These are phyloP conservation scores for Gossypium sturtianum DNA, from an alignment of 345 rosid species.

Conservation along the genomic window DNA sequence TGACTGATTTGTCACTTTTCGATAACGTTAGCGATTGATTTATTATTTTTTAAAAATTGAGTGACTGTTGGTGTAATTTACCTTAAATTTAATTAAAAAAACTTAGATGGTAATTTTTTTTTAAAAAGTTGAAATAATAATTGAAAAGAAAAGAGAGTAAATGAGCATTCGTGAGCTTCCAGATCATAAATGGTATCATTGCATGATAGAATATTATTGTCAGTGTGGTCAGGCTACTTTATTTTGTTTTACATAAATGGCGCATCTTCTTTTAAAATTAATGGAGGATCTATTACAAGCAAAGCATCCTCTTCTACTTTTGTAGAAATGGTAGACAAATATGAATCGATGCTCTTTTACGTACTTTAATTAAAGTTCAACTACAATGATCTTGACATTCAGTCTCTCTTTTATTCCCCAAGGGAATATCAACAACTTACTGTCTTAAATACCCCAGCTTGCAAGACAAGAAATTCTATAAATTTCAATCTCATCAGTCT, in stretches of 20 bases:
- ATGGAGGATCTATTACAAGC: slow-evolving; percentile 21
- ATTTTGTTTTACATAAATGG: neutral
- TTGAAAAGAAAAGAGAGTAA: too few species aligned
- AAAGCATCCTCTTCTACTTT: slow-evolving; percentile 23
- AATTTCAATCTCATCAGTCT: neutral
- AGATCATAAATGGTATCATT: too few species aligned
- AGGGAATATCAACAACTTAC: slow-evolving; percentile 3
- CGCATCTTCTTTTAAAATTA: neutral
- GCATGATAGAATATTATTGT: too few species aligned
- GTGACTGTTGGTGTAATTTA: too few species aligned
- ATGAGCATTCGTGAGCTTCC: too few species aligned
- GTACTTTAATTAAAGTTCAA: slow-evolving; percentile 20
- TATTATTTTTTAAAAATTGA: too few species aligned
- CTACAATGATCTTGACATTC: slow-evolving; percentile 1
- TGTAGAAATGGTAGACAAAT: slow-evolving; percentile 14
- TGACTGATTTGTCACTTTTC: too few species aligned
- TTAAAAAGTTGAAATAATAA: too few species aligned
- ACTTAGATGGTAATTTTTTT: too few species aligned
- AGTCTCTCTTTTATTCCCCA: neutral
- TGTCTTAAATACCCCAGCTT: neutral
- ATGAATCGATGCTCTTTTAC: neutral
- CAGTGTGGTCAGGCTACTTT: neutral
- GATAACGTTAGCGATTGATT: too few species aligned
- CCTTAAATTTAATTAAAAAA: too few species aligned
- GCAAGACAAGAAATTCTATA: neutral